Evolutionary conservation across 148 eudicot species (phyloP).

Genomic region (Vaccinium corymbosum): DNA sequence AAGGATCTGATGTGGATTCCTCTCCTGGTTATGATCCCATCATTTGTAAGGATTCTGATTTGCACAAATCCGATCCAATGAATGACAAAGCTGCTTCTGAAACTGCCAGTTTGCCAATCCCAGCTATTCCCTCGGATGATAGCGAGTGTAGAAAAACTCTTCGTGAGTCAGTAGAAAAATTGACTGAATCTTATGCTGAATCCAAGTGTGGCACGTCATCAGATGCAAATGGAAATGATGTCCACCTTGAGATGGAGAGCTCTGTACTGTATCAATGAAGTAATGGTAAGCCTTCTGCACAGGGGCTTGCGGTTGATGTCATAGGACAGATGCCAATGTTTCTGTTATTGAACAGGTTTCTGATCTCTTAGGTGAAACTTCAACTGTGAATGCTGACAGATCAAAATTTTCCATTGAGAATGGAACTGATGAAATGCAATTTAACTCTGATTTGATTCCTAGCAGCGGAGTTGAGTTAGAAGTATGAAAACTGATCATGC

Average conservation of each 20-base stretch:
- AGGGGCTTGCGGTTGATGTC: background rate
- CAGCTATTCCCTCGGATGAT: constrained; percentile 24
- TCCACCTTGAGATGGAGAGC: constrained; percentile 18
- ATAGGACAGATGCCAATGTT: background rate
- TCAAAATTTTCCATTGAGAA: background rate
- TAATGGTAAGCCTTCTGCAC: constrained; percentile 10
- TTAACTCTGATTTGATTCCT: background rate
- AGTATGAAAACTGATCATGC: background rate
- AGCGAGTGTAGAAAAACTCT: constrained; percentile 15
- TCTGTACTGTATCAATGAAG: constrained; percentile 9
- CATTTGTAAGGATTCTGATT: constrained; percentile 19
- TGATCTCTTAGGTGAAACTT: constrained; percentile 6
- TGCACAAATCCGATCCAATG: constrained; percentile 16
- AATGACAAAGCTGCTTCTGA: constrained; percentile 26
- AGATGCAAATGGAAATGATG: constrained; percentile 20
- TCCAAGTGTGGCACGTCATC: constrained; percentile 14
- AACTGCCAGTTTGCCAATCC: constrained; percentile 24
- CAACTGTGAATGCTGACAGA: background rate
- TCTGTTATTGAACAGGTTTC: constrained; percentile 19
- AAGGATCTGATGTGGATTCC: constrained; percentile 27
- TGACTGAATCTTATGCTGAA: constrained; percentile 20
- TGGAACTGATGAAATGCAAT: constrained; percentile 1
- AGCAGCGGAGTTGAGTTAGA: background rate
- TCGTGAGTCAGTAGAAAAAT: constrained; percentile 9
- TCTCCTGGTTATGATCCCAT: constrained; percentile 21